Evolutionary conservation across 352 stramenopile genomes (phyloP).

Genomic region (Pythium volutum): DNA sequence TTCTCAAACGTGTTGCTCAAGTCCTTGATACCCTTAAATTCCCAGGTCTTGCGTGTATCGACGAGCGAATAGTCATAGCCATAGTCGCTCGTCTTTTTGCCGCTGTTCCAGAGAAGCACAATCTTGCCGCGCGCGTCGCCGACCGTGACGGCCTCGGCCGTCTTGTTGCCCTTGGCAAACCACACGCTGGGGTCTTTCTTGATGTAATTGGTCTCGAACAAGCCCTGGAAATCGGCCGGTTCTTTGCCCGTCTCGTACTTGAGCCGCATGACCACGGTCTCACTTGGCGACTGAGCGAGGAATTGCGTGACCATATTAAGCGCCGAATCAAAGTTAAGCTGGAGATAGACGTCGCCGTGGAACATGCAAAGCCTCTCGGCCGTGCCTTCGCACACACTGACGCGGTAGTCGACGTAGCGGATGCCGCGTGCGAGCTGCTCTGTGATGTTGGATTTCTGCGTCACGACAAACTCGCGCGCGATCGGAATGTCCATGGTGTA

Average conservation of each 20-base stretch:
- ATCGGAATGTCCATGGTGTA: slow-evolving; percentile 9
- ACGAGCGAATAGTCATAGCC: slow-evolving; percentile 14
- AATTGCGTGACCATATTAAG: slow-evolving; percentile 11
- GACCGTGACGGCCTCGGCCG: neutral
- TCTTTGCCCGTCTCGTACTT: neutral
- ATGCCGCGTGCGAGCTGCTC: slow-evolving; percentile 15
- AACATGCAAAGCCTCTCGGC: slow-evolving; percentile 17
- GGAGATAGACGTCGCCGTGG: slow-evolving; percentile 15
- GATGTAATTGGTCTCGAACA: slow-evolving; percentile 18
- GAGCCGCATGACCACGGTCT: slow-evolving; percentile 13
- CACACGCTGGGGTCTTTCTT: neutral
- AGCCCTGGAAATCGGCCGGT: slow-evolving; percentile 10
- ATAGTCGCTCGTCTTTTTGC: slow-evolving; percentile 9
- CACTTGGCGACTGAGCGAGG: neutral
- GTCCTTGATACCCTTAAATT: slow-evolving; percentile 5
- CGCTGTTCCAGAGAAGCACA: slow-evolving; percentile 11
- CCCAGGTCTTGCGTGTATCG: slow-evolving; percentile 2
- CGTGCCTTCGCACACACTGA: slow-evolving; percentile 10
- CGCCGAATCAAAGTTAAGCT: slow-evolving; percentile 8
- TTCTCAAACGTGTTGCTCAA: slow-evolving; percentile 1
- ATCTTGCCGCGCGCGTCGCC: slow-evolving; percentile 9
- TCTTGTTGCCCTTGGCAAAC: neutral
- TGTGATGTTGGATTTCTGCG: slow-evolving; percentile 5
- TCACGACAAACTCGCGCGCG: slow-evolving; percentile 3
- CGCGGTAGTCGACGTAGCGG: slow-evolving; percentile 15